These are phyloP conservation scores for Naegleria lovaniensis DNA, from an alignment of 208 protist species.

Conservation along the genomic window DNA sequence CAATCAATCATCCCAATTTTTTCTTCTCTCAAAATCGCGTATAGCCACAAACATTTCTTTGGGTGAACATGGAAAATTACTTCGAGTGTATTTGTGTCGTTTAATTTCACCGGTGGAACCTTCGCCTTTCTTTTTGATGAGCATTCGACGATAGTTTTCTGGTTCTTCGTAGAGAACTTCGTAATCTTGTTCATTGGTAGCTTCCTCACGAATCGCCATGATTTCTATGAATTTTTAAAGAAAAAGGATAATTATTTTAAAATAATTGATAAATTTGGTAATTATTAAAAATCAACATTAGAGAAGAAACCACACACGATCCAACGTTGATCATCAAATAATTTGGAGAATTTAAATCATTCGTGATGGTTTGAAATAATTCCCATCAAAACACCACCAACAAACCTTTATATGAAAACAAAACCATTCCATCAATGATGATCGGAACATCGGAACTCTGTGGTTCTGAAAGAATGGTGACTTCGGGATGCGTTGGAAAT, in stretches of 20 bases:
- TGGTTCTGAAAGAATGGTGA: background rate
- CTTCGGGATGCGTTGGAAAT: background rate
- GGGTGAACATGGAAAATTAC: background rate
- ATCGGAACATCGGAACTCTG: background rate
- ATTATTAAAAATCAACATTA: too few relatives aligned
- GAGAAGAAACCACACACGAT: too few relatives aligned
- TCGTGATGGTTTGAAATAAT: too few relatives aligned
- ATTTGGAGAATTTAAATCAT: too few relatives aligned
- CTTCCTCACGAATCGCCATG: background rate
- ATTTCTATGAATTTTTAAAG: too few relatives aligned
- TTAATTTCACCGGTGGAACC: background rate
- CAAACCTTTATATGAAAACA: background rate
- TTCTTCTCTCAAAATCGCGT: background rate
- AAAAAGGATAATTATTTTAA: too few relatives aligned
- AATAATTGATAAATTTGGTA: too few relatives aligned
- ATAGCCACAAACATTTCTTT: background rate
- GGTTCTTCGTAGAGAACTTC: background rate
- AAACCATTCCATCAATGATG: background rate
- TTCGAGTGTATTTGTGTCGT: background rate
- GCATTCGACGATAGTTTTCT: background rate
- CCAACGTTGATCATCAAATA: too few relatives aligned
- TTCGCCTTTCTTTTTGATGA: background rate
- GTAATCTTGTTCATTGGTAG: background rate
- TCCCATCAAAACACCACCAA: too few relatives aligned
- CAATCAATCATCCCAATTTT: background rate